Evolutionary conservation across 2,329 filamentous ascomycete genomes (phyloP), one percentile per base, ranked within the genome.

Genomic region (Cercospora sp.): DNA sequence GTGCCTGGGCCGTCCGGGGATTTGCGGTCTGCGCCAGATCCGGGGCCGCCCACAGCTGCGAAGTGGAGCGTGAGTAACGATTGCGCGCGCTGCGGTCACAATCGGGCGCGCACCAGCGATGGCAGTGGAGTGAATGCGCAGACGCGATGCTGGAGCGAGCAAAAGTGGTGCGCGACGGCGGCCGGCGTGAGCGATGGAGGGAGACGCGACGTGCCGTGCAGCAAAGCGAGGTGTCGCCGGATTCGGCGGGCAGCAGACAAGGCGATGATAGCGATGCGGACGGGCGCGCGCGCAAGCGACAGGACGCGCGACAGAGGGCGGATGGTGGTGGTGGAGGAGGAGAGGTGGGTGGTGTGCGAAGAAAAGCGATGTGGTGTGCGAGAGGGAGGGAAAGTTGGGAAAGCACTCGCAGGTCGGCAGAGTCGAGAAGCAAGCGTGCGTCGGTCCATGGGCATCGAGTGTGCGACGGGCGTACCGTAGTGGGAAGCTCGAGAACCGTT

Each of bases 141-240:
- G 60, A 48, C 10, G 42, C 6, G 60, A 58, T 20, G 28, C 26
- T 31, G 53, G 13, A 16, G 48, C 18, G 48, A 20, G 48, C 48
- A 53, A 16, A 42, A 42, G 36, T n/a, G 36, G n/a, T 42, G 36
- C 36, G 36, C 16, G 36, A 42, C 39, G 23, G 18, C 31, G 39
- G 36, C 5, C 33, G 36, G 45, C 9, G 39, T 48, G 60, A 63
- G 39, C 60, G 39, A 62, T 51, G 60, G 36, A 39, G 42, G 28
- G 23, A 62, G 45, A 51, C 45, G 45, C 45, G 45, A 51, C 45
- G 45, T 51, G 45, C 45, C 45, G 53, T 58, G 53, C 53, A 58
- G 53, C 53, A 62, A 48, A 42, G 62, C 51, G 62, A 64, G 33
- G 62, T 64, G 62, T 64, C 62, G 62, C 61, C 61, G 61, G 61